A percentile compares a stretch with the other conserved stretches of the same genome.
Evolutionary conservation across 2,329 filamentous ascomycete species (phyloP).

Genomic region (Neofusicoccum laricinum): DNA sequence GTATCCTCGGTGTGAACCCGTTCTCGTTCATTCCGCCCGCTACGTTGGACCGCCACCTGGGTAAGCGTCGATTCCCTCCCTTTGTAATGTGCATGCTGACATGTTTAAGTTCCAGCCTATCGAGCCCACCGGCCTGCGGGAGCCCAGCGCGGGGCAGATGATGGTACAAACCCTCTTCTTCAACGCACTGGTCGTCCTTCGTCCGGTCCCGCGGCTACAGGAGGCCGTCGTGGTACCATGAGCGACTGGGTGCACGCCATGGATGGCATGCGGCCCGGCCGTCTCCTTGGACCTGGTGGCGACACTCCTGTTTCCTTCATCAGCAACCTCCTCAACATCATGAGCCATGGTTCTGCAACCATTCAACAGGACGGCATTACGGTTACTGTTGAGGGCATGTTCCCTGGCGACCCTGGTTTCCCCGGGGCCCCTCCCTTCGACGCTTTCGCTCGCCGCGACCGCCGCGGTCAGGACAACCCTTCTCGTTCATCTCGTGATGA

Average conservation of each 20-base stretch:
- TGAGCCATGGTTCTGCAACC: slow-evolving; percentile 44
- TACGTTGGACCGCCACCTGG: slow-evolving; percentile 50
- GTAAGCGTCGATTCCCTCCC: slow-evolving; percentile 13
- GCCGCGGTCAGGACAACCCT: slow-evolving; percentile 30
- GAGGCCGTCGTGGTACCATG: slow-evolving; percentile 13
- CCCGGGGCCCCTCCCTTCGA: background rate
- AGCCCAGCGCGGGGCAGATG: slow-evolving; percentile 62
- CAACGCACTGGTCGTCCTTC: slow-evolving; percentile 54
- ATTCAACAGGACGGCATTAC: slow-evolving; percentile 38
- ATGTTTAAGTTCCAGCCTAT: slow-evolving; percentile 41
- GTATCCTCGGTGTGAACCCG: slow-evolving; percentile 57
- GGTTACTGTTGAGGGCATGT: slow-evolving; percentile 40
- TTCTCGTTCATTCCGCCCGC: slow-evolving; percentile 36
- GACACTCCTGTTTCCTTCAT: slow-evolving; percentile 55
- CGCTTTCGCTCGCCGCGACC: slow-evolving; percentile 30
- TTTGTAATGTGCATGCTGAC: slow-evolving; percentile 8
- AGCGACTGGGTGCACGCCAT: slow-evolving; percentile 51
- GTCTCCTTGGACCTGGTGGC: slow-evolving; percentile 37
- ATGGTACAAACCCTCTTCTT: slow-evolving; percentile 83
- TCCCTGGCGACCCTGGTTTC: slow-evolving; percentile 34
- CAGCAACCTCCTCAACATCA: slow-evolving; percentile 57
- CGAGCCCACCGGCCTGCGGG: slow-evolving; percentile 53
- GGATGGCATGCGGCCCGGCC: slow-evolving; percentile 45
- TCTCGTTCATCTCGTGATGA: slow-evolving; percentile 49
- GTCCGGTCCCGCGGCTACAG: slow-evolving; percentile 19